Percentiles rank a stretch among this genome's conserved stretches.
phyloP scores from a whole-genome alignment of 805 yeast species.

The Tetrapisispora fleetii region DNA sequence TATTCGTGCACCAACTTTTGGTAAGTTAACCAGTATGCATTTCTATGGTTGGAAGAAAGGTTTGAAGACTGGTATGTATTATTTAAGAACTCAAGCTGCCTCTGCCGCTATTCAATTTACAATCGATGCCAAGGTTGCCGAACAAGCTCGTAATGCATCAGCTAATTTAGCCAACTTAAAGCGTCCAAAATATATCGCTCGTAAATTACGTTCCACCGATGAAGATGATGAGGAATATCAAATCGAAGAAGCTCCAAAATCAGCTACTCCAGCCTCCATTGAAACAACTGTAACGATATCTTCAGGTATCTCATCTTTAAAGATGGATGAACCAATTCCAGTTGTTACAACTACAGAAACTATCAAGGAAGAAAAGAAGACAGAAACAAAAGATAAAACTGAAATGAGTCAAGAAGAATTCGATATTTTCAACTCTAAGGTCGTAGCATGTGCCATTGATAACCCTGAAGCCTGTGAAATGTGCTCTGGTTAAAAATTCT shows the following conservation, averaged over 20 bases:
- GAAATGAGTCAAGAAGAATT: slow-evolving; percentile 34
- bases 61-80: slow-evolving; percentile 93
- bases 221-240: not conserved
- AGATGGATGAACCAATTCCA: slow-evolving; percentile 22
- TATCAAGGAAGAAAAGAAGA: slow-evolving; percentile 33
- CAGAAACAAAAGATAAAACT: slow-evolving; percentile 29
- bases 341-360: slow-evolving; percentile 28
- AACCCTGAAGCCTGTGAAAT: slow-evolving; percentile 97
- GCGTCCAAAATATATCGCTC: slow-evolving; percentile 34
- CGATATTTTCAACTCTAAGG: slow-evolving; percentile 87
- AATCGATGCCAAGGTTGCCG: slow-evolving; percentile 46
- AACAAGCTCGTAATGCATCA: slow-evolving; percentile 36
- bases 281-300: not conserved
- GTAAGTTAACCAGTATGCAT: slow-evolving; percentile 91
- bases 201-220: not conserved
- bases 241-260: not conserved
- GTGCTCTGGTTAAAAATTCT: slow-evolving; percentile 80
- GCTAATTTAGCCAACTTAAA: slow-evolving; percentile 11
- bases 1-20: slow-evolving; percentile 81
- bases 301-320: slow-evolving; percentile 1
- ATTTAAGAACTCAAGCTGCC: slow-evolving; percentile 92
- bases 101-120: slow-evolving; percentile 92
- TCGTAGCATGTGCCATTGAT: slow-evolving; percentile 90
- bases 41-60: slow-evolving; percentile 97
- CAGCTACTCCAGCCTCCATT: slow-evolving; percentile 2